A percentile compares a stretch with the other conserved stretches of the same genome.
phyloP scores from a whole-genome alignment of 1,284 basidiomycete genomes.

The Thecaphora thlaspeos region DNA sequence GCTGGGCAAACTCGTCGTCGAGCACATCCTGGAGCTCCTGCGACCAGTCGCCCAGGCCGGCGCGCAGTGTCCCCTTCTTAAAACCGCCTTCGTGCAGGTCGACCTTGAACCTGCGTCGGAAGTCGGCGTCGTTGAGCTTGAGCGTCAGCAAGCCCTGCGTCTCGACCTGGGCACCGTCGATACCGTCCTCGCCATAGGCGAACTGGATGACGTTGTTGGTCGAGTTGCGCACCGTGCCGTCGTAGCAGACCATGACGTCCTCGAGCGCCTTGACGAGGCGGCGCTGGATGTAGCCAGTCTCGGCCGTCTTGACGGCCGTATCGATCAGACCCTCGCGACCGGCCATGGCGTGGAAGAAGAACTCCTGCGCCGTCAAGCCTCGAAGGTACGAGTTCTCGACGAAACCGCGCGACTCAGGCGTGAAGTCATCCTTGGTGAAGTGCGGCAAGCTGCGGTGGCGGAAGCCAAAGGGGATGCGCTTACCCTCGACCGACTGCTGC shows the following conservation, averaged over 20 bases:
- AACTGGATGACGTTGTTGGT: slow-evolving; percentile 76
- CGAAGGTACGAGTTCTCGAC: slow-evolving; percentile 99
- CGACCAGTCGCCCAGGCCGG: slow-evolving; percentile 89
- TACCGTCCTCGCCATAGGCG: slow-evolving; percentile 96
- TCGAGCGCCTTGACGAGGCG: slow-evolving; percentile 96
- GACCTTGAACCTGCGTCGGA: slow-evolving; percentile 86
- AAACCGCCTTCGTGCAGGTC: slow-evolving; percentile 69
- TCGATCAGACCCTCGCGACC: slow-evolving; percentile 98
- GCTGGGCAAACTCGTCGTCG: slow-evolving; percentile 81
- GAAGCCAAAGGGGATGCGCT: slow-evolving; percentile 97
- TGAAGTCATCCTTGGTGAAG: slow-evolving; percentile 98
- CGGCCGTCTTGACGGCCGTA: slow-evolving; percentile 99
- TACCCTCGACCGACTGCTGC: slow-evolving; percentile 96
- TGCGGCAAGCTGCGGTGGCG: slow-evolving; percentile 92
- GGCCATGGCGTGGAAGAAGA: slow-evolving; percentile 99
- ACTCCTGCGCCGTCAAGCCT: slow-evolving; percentile 95
- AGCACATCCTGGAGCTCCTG: slow-evolving; percentile 80
- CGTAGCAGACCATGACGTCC: slow-evolving; percentile 95
- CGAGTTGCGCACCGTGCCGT: slow-evolving; percentile 96
- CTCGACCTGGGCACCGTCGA: slow-evolving; percentile 98
- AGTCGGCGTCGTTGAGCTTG: slow-evolving; percentile 76
- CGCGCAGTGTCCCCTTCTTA: slow-evolving; percentile 72
- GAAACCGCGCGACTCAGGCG: slow-evolving; percentile 96
- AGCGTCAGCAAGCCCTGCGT: slow-evolving; percentile 89
- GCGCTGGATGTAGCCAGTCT: slow-evolving; percentile 98